A percentile compares a stretch with the other conserved stretches of the same genome.
phyloP scores from a whole-genome alignment of 129 eudicot species.

The Scalesia atractyloides region DNA sequence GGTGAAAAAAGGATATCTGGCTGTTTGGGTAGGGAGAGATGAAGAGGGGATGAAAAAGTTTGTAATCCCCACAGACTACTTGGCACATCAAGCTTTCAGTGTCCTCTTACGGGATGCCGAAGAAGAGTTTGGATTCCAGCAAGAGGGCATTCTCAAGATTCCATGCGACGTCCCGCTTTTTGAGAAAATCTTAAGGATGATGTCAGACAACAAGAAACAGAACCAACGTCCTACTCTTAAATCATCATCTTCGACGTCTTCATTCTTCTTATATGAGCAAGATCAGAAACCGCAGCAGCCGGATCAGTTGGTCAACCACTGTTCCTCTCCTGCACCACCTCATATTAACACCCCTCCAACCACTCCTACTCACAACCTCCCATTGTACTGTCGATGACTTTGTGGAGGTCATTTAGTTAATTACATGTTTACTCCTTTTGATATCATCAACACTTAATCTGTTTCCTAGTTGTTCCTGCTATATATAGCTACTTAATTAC shows the following conservation, averaged over 20 bases:
- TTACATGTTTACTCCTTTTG: neutral
- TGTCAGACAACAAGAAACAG: constrained; percentile 30
- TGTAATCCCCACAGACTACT: constrained; percentile 80
- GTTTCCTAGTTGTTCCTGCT: neutral
- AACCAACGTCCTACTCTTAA: constrained; percentile 28
- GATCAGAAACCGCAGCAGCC: neutral
- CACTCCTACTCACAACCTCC: constrained; percentile 35
- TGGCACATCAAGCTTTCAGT: constrained; percentile 74
- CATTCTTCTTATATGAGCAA: constrained; percentile 34
- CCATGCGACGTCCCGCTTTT: constrained; percentile 78
- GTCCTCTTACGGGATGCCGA: constrained; percentile 75
- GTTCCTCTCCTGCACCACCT: constrained; percentile 21
- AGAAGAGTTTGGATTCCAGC: constrained; percentile 96
- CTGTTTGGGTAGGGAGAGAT: constrained; percentile 77
- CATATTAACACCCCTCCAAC: constrained; percentile 38
- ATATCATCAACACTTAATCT: neutral
- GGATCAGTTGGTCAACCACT: neutral
- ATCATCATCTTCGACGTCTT: constrained; percentile 41
- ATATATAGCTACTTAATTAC: neutral
- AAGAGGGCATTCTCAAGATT: constrained; percentile 80
- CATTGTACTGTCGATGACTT: constrained; percentile 39
- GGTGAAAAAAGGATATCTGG: constrained; percentile 82
- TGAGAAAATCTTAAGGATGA: constrained; percentile 55
- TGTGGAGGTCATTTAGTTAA: too few relatives aligned
- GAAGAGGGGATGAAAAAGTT: constrained; percentile 55